phyloP scores from a whole-genome alignment of 768 basidiomycete genomes.

The Pulveroboletus ravenelii region DNA sequence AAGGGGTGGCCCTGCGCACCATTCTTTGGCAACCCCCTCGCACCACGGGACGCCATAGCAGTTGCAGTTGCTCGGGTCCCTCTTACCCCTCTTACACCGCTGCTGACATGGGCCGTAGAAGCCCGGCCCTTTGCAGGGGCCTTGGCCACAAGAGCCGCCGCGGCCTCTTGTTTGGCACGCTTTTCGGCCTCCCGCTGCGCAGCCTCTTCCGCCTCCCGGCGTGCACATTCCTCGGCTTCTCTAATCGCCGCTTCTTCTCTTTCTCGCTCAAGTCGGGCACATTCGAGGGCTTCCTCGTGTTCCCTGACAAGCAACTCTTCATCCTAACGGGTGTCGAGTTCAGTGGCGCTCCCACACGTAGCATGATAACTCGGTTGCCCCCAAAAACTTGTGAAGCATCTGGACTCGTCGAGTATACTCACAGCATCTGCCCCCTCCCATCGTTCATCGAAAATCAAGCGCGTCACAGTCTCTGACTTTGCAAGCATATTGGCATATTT shows the following conservation, averaged over 20 bases:
- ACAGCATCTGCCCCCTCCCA: constrained; percentile 75
- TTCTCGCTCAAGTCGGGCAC: constrained; percentile 33
- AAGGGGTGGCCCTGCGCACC: constrained; percentile 26
- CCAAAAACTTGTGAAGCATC: neutral
- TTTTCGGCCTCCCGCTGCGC: constrained; percentile 45
- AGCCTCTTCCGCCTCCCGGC: constrained; percentile 28
- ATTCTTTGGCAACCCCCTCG: constrained; percentile 35
- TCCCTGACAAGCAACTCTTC: constrained; percentile 50
- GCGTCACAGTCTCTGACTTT: constrained; percentile 63
- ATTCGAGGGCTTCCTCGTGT: constrained; percentile 28
- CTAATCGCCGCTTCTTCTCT: constrained; percentile 32
- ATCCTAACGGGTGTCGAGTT: constrained; percentile 41
- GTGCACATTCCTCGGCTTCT: constrained; percentile 38
- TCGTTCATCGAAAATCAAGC: constrained; percentile 68
- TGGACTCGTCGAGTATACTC: constrained; percentile 23
- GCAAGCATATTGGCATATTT: constrained; percentile 68
- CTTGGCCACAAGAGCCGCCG: constrained; percentile 32
- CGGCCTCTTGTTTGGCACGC: constrained; percentile 45
- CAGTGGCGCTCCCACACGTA: neutral
- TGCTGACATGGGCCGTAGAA: constrained; percentile 37
- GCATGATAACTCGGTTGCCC: neutral
- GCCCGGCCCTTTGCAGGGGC: constrained; percentile 39
- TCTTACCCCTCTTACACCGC: constrained; percentile 65
- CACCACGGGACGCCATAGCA: constrained; percentile 40
- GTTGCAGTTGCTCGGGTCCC: constrained; percentile 64